Percentiles rank a stretch among this genome's conserved stretches.
Evolutionary conservation across 2,329 filamentous ascomycete species (phyloP).

Genomic region (Aureobasidium namibiae): DNA sequence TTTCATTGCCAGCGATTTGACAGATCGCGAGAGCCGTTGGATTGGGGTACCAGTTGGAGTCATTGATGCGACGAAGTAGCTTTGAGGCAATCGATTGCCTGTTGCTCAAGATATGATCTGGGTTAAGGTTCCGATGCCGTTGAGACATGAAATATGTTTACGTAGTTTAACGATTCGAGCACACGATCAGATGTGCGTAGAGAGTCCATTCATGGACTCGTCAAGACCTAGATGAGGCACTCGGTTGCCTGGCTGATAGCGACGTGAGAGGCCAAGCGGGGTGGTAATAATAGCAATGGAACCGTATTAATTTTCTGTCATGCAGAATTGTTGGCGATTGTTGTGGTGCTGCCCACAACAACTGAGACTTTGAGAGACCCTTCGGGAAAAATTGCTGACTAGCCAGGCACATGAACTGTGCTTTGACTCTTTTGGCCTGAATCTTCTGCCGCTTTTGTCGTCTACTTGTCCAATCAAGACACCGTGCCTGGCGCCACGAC

Average conservation of each 20-base stretch:
- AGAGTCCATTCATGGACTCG: background rate
- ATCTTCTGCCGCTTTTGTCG: background rate
- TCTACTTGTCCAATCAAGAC: background rate
- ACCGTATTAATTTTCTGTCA: background rate
- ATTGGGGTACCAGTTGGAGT: conserved; percentile 30
- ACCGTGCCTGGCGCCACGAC: background rate
- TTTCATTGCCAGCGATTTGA: conserved; percentile 35
- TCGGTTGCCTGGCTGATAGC: background rate
- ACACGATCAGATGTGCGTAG: background rate
- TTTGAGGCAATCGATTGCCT: background rate
- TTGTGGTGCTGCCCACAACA: background rate
- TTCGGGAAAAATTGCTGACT: background rate
- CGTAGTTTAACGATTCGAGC: background rate
- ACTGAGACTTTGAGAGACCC: background rate
- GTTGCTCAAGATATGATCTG: background rate
- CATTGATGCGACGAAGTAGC: conserved; percentile 21
- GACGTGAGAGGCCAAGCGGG: background rate
- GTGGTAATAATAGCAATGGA: background rate
- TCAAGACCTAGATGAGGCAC: background rate
- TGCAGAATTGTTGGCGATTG: background rate
- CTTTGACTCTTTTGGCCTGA: background rate
- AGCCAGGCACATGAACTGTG: background rate
- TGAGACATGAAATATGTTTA: background rate
- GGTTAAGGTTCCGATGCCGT: background rate
- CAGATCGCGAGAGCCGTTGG: conserved; percentile 23